A percentile compares a stretch with the other conserved stretches of the same genome.
phyloP scores from a whole-genome alignment of 2,329 filamentous ascomycete genomes.

The Teratosphaeria zuluensis region DNA sequence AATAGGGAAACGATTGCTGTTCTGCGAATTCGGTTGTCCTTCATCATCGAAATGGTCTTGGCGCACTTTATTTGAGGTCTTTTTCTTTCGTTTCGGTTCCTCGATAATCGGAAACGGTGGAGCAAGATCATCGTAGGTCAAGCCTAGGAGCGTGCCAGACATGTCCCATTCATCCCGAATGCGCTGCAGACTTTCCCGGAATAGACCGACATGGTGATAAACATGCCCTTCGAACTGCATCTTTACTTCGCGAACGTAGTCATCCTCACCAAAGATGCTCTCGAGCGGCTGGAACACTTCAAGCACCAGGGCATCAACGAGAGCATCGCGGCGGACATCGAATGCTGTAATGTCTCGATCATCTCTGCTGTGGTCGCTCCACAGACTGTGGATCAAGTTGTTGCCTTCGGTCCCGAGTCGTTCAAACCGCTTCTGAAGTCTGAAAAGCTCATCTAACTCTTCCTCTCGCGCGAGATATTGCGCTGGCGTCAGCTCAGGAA shows the following conservation, averaged over 20 bases:
- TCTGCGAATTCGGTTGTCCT: not conserved
- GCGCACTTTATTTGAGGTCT: too few species aligned
- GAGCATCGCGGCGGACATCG: not conserved
- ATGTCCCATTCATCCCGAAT: not conserved
- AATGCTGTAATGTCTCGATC: not conserved
- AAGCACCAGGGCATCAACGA: not conserved
- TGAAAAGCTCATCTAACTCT: not conserved
- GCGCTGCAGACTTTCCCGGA: not conserved
- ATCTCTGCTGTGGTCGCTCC: not conserved
- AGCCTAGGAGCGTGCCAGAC: not conserved
- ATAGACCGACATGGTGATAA: not conserved
- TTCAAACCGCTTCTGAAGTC: not conserved
- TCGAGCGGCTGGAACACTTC: not conserved
- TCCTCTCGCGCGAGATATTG: not conserved
- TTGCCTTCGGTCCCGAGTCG: not conserved
- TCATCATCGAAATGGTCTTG: not conserved
- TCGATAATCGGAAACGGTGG: not conserved
- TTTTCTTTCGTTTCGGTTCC: not conserved
- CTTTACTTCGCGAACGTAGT: not conserved
- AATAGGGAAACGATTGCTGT: not conserved
- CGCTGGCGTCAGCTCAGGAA: not conserved
- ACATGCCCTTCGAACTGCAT: not conserved
- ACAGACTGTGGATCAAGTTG: not conserved
- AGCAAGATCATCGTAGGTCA: not conserved
- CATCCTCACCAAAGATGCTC: not conserved